Conservation (phyloP, 768 basidiomycete genomes). For the Hydnum rufescens region DNA sequence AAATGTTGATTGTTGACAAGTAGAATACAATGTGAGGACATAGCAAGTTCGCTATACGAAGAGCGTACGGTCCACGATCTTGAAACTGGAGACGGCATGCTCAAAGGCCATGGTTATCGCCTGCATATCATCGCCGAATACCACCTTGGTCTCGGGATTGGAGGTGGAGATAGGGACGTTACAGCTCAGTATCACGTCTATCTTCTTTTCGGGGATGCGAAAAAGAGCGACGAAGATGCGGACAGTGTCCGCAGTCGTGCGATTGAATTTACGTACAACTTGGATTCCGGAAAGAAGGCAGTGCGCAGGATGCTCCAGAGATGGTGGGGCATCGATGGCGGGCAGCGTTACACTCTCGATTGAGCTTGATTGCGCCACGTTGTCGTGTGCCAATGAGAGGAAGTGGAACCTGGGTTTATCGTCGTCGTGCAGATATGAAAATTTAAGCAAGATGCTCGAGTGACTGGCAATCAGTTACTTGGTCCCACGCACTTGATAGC, state of each 20-base stretch:
- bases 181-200: slow-evolving; percentile 70
- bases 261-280: slow-evolving; percentile 57
- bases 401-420: slow-evolving; percentile 63
- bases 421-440: too few relatives aligned
- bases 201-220: slow-evolving; percentile 44
- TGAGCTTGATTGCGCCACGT: slow-evolving; percentile 40
- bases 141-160: slow-evolving; percentile 20
- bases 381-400: slow-evolving; percentile 78
- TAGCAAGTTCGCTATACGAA: too few relatives aligned
- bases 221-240: slow-evolving; percentile 64
- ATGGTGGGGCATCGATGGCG: slow-evolving; percentile 22
- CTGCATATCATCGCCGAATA: slow-evolving; percentile 22
- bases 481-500: slow-evolving; percentile 59
- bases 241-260: slow-evolving; percentile 38
- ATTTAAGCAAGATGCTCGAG: slow-evolving; percentile 8
- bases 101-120: slow-evolving; percentile 30
- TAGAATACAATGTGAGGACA: too few relatives aligned
- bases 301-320: slow-evolving; percentile 30
- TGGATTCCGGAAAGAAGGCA: slow-evolving; percentile 52
- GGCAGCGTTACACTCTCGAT: slow-evolving; percentile 19
- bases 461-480: too few relatives aligned
- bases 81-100: slow-evolving; percentile 34
- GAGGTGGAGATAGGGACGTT: slow-evolving; percentile 46
- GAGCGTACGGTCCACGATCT: slow-evolving; percentile 45
- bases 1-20: too few relatives aligned